A percentile compares a stretch with the other conserved stretches of the same genome.
These are phyloP conservation scores for Cladosporium velox DNA, from an alignment of 2,329 filamentous ascomycete genomes.

Conservation along the genomic window DNA sequence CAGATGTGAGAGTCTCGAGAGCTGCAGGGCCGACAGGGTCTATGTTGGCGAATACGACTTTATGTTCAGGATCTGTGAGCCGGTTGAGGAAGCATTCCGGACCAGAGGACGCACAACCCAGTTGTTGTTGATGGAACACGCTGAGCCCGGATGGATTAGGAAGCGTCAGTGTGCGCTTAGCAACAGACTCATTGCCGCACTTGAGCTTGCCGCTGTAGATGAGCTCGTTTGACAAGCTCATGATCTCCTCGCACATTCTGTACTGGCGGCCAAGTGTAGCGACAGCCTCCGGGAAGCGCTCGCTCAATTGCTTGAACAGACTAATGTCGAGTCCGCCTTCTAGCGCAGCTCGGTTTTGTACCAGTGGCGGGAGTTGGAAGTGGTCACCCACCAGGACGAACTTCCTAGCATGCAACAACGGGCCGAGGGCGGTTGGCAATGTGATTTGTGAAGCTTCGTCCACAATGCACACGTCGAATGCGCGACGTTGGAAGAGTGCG, in stretches of 20 bases:
- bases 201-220: slow-evolving; percentile 91
- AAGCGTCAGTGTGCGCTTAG: slow-evolving; percentile 66
- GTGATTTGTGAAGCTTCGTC: slow-evolving; percentile 98
- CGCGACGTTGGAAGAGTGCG: slow-evolving; percentile 79
- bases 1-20: slow-evolving; percentile 69
- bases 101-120: not conserved
- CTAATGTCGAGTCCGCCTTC: slow-evolving; percentile 87
- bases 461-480: slow-evolving; percentile 97
- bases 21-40: slow-evolving; percentile 67
- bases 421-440: slow-evolving; percentile 87
- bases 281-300: slow-evolving; percentile 81
- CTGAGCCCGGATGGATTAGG: slow-evolving; percentile 49
- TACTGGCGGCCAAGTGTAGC: slow-evolving; percentile 95
- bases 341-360: slow-evolving; percentile 86
- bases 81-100: slow-evolving; percentile 73
- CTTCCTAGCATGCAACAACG: slow-evolving; percentile 86
- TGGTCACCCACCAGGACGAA: slow-evolving; percentile 97
- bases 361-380: slow-evolving; percentile 90
- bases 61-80: slow-evolving; percentile 67
- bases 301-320: slow-evolving; percentile 90
- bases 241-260: slow-evolving; percentile 96
- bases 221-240: slow-evolving; percentile 87
- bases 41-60: slow-evolving; percentile 87
- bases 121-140: slow-evolving; percentile 35
- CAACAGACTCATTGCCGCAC: slow-evolving; percentile 79